phyloP scores from a whole-genome alignment of 768 basidiomycete species.

The Neoboletus subvelutipes region DNA sequence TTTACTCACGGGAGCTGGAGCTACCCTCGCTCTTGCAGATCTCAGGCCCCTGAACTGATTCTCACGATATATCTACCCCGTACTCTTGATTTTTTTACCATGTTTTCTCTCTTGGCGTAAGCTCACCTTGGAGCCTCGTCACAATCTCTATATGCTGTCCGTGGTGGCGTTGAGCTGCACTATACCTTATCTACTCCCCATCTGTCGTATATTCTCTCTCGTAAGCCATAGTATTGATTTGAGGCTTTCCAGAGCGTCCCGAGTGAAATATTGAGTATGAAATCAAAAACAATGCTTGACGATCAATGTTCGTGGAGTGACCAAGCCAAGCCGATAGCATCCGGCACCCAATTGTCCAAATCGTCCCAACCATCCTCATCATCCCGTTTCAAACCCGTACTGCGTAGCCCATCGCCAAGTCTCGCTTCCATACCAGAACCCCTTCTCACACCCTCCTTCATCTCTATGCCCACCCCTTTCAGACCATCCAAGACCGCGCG shows the following conservation, averaged over 20 bases:
- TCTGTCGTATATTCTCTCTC: background rate
- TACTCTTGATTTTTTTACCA: background rate
- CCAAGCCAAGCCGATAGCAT: background rate
- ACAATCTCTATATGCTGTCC: slow-evolving; percentile 1
- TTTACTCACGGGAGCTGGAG: background rate
- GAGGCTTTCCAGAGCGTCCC: background rate
- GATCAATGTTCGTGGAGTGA: background rate
- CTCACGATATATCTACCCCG: background rate
- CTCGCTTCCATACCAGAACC: slow-evolving; percentile 52
- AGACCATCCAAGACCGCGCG: slow-evolving; percentile 59
- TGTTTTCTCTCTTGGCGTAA: background rate
- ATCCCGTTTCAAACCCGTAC: background rate
- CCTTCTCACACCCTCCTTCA: slow-evolving; percentile 36
- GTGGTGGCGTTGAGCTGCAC: slow-evolving; percentile 18
- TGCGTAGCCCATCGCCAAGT: slow-evolving; percentile 21
- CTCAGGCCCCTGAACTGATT: background rate
- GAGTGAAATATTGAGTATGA: background rate
- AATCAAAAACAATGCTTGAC: background rate
- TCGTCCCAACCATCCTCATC: background rate
- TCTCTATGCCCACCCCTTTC: slow-evolving; percentile 44
- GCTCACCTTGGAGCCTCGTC: background rate
- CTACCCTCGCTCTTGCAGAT: background rate
- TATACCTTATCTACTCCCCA: slow-evolving; percentile 1
- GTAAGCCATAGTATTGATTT: background rate
- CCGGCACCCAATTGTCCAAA: background rate